Base-by-base conservation (phyloP, 768 basidiomycete species). In the Postia placenta region DNA sequence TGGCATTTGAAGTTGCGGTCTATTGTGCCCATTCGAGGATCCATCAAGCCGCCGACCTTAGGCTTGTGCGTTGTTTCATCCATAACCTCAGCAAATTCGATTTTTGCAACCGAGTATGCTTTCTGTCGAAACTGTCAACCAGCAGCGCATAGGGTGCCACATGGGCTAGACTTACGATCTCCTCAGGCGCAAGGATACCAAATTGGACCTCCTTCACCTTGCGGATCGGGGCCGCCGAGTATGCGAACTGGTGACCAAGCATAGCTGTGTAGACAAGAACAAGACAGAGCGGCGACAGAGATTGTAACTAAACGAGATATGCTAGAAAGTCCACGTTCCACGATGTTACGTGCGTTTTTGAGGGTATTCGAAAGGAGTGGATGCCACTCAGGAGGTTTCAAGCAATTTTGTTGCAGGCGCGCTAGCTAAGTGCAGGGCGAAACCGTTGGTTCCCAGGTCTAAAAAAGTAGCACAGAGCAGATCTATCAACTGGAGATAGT, bases 1-100 rank as follows among this genome's bases (percentile, higher is more conserved):
- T 97, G 93, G 66, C 96, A 99, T 74, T 98, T 98, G 73, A 95
- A 94, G 66, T 94, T 93, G 57, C 92, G 78, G 74, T 94, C 92
- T 60, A 94, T 95, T 24, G 92, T 99, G 33, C 96, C 96, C 87
- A 98, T 92, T 51, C 92, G 83, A 44, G 94, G 92, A 71, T 99
- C 96, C 87, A 95, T 95, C 63, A 99, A 73, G 40, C 96, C 96
- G 42, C 92, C 93, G 22, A 82, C 74, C 72, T 96, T 97, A 22
- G 91, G 89, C 63, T 85, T 87, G 62, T 87, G 87, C 1, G 84
- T 90, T 17, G 84, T 71, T 66, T 99, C 96, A 60, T 99, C 96
- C 86, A 95, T 94, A 51, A 97, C 94, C 67, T 99, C 96, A 9
- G 94, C 93, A 74, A 92, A 85, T 73, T 98, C 96, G 60, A 98